Conservation (phyloP, 2,329 filamentous ascomycete species). For the Epichloe hybrida region DNA sequence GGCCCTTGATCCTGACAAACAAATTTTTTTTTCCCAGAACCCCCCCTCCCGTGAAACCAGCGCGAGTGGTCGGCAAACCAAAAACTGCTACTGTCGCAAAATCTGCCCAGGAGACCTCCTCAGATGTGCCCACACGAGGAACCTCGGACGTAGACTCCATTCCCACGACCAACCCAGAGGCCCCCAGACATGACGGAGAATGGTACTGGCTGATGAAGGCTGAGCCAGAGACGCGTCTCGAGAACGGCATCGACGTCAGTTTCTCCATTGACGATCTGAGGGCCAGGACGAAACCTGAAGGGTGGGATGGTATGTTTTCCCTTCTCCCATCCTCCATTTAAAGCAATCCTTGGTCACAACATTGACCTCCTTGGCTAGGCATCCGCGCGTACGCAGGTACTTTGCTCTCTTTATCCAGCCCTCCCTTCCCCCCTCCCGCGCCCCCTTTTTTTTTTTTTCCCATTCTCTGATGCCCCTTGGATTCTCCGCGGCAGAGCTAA, state of each 20-base stretch:
- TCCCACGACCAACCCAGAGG: conserved; percentile 24
- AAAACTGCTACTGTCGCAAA: background rate
- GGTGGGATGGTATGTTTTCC: conserved; percentile 66
- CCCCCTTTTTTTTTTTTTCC: no score
- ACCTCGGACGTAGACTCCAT: conserved; percentile 20
- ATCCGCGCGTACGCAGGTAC: conserved; percentile 36
- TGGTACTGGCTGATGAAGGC: conserved; percentile 76
- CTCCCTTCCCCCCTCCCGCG: no score
- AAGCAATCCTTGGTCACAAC: background rate
- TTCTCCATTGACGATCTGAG: conserved; percentile 90
- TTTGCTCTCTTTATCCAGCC: background rate
- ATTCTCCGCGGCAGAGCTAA: background rate
- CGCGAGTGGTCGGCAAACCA: background rate
- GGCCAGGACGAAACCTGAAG: conserved; percentile 60
- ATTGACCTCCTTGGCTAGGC: conserved; percentile 16
- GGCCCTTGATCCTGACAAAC: background rate
- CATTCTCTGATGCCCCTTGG: background rate
- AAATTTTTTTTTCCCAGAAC: background rate
- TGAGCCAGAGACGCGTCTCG: conserved; percentile 73
- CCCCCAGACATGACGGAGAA: conserved; percentile 25
- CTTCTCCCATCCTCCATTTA: background rate
- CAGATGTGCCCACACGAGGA: conserved; percentile 12
- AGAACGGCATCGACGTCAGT: conserved; percentile 76
- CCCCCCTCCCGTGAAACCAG: background rate
- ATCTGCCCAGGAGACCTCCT: background rate